Conservation (phyloP, 306 rosid species). For the Carpinus viminea region DNA sequence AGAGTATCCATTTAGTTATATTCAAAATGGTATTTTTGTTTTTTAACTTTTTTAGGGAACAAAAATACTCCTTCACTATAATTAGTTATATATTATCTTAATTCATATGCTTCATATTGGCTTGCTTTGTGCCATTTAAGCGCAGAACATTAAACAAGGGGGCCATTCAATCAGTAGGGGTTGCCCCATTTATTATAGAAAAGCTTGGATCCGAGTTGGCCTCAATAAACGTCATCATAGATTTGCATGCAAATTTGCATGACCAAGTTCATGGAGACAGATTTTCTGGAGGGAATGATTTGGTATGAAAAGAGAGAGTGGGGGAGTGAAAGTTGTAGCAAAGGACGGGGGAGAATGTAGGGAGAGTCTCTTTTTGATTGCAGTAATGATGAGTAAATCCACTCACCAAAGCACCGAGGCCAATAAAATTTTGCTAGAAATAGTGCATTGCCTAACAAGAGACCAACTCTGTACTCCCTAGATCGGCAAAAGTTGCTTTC, state of each 20-base stretch:
- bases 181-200: slow-evolving; percentile 6
- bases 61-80: too few relatives aligned
- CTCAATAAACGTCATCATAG: slow-evolving; percentile 27
- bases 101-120: too few relatives aligned
- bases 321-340: slow-evolving; percentile 38
- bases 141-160: too few relatives aligned
- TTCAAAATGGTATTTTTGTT: too few relatives aligned
- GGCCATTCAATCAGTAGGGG: slow-evolving; percentile 6
- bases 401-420: slow-evolving; percentile 42
- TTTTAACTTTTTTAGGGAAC: too few relatives aligned
- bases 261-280: slow-evolving; percentile 74
- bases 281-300: slow-evolving; percentile 68
- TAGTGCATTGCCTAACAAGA: slow-evolving; percentile 38
- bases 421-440: slow-evolving; percentile 34
- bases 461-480: slow-evolving; percentile 29
- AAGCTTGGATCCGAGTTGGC: slow-evolving; percentile 15
- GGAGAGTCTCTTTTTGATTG: slow-evolving; percentile 46
- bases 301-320: slow-evolving; percentile 43
- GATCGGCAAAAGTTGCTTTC: slow-evolving; percentile 16
- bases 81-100: too few relatives aligned
- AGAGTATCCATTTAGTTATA: too few relatives aligned
- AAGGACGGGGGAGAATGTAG: slow-evolving; percentile 31
- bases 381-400: slow-evolving; percentile 60
- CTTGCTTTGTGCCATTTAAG: too few relatives aligned
- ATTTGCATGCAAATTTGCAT: slow-evolving; percentile 66